Evolutionary conservation across 148 eudicot species (phyloP).

Genomic region (Selenicereus undatus): DNA sequence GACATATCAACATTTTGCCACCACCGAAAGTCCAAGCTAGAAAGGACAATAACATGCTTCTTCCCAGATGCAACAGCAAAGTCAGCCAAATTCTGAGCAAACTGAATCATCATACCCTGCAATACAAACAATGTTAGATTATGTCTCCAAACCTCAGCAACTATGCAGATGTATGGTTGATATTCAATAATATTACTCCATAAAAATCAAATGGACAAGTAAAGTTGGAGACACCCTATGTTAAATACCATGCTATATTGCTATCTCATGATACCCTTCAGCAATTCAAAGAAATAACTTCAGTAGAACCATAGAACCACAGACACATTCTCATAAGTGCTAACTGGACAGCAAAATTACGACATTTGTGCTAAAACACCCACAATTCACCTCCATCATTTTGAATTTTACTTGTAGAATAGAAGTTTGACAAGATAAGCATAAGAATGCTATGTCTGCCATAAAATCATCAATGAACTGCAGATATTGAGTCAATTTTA

Average conservation of each 20-base stretch:
- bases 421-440: background rate
- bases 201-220: background rate
- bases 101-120: conserved; percentile 86
- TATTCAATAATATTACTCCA: background rate
- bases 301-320: background rate
- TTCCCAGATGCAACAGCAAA: conserved; percentile 79
- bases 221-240: background rate
- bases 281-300: background rate
- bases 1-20: conserved; percentile 88
- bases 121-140: background rate
- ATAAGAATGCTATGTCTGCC: background rate
- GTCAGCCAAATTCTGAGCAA: conserved; percentile 80
- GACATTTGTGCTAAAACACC: background rate
- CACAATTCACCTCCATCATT: background rate
- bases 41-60: conserved; percentile 82
- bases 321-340: background rate
- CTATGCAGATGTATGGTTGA: background rate
- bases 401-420: background rate
- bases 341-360: background rate
- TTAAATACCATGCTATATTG: background rate
- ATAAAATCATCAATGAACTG: background rate
- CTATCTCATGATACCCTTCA: background rate
- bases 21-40: conserved; percentile 89
- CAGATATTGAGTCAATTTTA: background rate
- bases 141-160: background rate